These are phyloP conservation scores for Magnusiomyces clavatus DNA, from an alignment of 1,139 yeast species.

Conservation along the genomic window DNA sequence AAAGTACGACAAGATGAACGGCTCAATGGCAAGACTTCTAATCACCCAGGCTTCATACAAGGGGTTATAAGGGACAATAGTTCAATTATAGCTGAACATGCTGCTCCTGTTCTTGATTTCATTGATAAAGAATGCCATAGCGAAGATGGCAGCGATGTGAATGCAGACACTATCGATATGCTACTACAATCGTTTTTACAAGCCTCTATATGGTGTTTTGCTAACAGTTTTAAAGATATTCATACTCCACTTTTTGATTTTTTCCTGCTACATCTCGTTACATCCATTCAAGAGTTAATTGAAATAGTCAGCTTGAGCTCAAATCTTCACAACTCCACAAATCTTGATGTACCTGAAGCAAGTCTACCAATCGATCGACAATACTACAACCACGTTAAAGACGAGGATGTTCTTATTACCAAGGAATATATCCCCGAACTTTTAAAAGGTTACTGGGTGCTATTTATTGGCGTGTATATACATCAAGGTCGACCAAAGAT, in stretches of 20 bases:
- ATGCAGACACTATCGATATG: background rate
- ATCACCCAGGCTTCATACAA: too few relatives aligned
- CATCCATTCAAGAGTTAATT: constrained; percentile 26
- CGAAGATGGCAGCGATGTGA: background rate
- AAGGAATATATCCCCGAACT: constrained; percentile 6
- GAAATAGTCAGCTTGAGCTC: constrained; percentile 20
- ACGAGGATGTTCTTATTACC: background rate
- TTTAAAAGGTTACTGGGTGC: constrained; percentile 20
- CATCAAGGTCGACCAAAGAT: constrained; percentile 22
- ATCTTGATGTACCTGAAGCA: background rate
- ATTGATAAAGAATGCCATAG: background rate
- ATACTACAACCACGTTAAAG: background rate
- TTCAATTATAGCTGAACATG: background rate
- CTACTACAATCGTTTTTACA: constrained; percentile 18
- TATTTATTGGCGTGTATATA: constrained; percentile 19
- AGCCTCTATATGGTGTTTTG: constrained; percentile 19
- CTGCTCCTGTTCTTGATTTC: background rate
- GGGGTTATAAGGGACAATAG: background rate
- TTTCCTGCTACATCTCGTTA: constrained; percentile 27
- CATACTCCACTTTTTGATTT: constrained; percentile 24
- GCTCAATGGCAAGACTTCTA: background rate
- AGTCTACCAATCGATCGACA: background rate
- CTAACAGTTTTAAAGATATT: constrained; percentile 19
- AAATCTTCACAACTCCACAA: constrained; percentile 5
- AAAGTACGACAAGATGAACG: background rate